Base-by-base conservation (phyloP, 768 basidiomycete genomes). In the Naganishia friedmannii region DNA sequence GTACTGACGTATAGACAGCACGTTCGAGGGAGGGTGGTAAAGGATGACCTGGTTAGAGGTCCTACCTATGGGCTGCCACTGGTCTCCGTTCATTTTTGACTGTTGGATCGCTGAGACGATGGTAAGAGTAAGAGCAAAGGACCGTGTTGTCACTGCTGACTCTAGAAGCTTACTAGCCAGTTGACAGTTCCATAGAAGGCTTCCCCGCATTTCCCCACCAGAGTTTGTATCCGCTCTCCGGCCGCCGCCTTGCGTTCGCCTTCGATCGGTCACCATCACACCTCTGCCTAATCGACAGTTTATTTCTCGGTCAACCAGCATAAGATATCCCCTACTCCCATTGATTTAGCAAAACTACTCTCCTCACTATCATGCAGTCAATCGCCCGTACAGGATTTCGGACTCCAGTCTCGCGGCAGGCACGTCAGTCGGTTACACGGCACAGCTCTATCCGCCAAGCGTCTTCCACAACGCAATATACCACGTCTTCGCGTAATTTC, bases 11-110 rank as follows among this genome's bases (percentile, higher is more conserved):
- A 80, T 75, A 19, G 74, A 72, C 0, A 80, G 70, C 8, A 74
- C 77, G 66, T 80, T 76, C 0, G 79, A 80, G 0, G 75, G 75
- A 0, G 77, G 75, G 65, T 80, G 76, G 66, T 80, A 80, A 46
- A 80, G 69, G 66, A 80, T 78, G 55, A 78, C 74, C 65, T 78
- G 77, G 60, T 78, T 76, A 23, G 76, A 74, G 2, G 79, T 80
- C 63, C 77, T 76, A 71, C 76, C 77, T 9, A 78, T 78, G 9
- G 60, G 60, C 9, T 63, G 39, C 60, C 60, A 63, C 19, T 42
- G 39, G 15, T 42, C 26, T n/a, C 48, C 23, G 23, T 17, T 29
- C 60, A 63, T 63, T 13, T n/a, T 34, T 46, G 42, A 42, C 6
- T 37, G 34, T 37, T 37, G 34, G n/a, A 37, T 37, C 34, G 34